These are phyloP conservation scores for Chaetomium cochliodes DNA, from an alignment of 495 filamentous ascomycete species.

Conservation along the genomic window DNA sequence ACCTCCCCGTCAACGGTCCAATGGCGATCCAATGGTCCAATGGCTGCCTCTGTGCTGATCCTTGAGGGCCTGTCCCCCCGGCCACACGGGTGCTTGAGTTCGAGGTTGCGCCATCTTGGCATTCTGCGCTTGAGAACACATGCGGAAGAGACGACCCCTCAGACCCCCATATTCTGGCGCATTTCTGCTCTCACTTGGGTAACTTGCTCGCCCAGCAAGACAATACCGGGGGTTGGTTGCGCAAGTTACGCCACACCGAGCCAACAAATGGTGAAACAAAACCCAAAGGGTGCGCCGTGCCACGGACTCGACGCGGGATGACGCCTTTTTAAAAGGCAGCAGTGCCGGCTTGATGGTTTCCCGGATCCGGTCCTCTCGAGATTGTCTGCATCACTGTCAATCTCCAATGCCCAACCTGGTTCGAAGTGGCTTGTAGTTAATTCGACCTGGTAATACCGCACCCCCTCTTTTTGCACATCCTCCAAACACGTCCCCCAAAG, in stretches of 20 bases:
- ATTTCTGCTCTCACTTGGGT: constrained; percentile 20
- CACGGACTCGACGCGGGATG: neutral
- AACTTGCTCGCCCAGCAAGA: neutral
- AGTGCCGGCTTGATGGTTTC: too few relatives aligned
- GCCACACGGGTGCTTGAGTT: neutral
- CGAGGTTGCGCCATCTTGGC: constrained; percentile 10
- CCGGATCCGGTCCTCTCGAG: too few relatives aligned
- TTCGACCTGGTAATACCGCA: too few relatives aligned
- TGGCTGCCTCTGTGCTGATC: neutral
- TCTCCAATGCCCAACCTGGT: too few relatives aligned
- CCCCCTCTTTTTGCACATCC: too few relatives aligned
- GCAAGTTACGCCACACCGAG: neutral
- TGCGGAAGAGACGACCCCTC: neutral
- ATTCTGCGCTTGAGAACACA: constrained; percentile 2
- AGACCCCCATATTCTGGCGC: constrained; percentile 16
- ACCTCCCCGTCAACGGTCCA: constrained; percentile 1
- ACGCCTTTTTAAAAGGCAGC: neutral
- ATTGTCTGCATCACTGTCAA: too few relatives aligned
- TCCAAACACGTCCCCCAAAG: neutral
- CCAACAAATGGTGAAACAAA: constrained; percentile 15
- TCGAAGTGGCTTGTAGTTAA: too few relatives aligned
- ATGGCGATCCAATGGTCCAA: constrained; percentile 11
- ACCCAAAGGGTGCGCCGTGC: neutral
- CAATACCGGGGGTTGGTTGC: neutral
- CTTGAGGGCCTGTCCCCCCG: neutral